Evolutionary conservation across 108 stramenopile genomes (phyloP).

Genomic region (Cyclotella kingstonii): DNA sequence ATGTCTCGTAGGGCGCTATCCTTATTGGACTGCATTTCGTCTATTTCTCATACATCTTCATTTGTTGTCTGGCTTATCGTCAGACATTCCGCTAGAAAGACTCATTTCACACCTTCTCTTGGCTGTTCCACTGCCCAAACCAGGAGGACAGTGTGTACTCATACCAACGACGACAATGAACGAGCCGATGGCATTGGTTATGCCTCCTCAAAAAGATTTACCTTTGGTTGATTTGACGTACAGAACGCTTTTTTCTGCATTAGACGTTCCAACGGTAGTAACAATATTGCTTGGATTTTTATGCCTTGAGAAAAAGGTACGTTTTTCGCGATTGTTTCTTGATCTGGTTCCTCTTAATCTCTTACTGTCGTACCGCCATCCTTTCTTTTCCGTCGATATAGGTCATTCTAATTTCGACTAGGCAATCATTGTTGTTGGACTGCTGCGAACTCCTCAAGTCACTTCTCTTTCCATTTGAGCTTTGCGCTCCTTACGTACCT

Average conservation of each 20-base stretch:
- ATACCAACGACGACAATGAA: constrained; percentile 74
- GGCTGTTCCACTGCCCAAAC: constrained; percentile 76
- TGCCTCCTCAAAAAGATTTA: constrained; percentile 78
- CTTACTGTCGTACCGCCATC: too few species aligned
- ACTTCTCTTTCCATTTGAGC: constrained; percentile 81
- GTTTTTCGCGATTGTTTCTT: not conserved
- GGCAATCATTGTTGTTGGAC: constrained; percentile 76
- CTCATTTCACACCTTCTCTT: constrained; percentile 82
- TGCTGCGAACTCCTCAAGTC: constrained; percentile 80
- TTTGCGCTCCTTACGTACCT: constrained; percentile 86
- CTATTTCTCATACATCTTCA: constrained; percentile 82
- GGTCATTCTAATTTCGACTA: constrained; percentile 78
- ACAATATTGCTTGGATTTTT: constrained; percentile 80
- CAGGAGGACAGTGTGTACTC: constrained; percentile 73
- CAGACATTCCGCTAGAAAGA: constrained; percentile 74
- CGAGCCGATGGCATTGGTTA: constrained; percentile 69
- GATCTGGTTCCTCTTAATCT: too few species aligned
- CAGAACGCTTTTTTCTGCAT: constrained; percentile 67
- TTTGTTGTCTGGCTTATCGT: constrained; percentile 67
- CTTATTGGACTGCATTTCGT: constrained; percentile 87
- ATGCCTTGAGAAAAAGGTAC: constrained; percentile 76
- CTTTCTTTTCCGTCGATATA: too few species aligned
- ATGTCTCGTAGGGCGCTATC: constrained; percentile 75
- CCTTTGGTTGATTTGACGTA: constrained; percentile 75
- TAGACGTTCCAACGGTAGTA: constrained; percentile 83